Conservation (phyloP, 1,139 yeast genomes). For the Pichia sp. region DNA sequence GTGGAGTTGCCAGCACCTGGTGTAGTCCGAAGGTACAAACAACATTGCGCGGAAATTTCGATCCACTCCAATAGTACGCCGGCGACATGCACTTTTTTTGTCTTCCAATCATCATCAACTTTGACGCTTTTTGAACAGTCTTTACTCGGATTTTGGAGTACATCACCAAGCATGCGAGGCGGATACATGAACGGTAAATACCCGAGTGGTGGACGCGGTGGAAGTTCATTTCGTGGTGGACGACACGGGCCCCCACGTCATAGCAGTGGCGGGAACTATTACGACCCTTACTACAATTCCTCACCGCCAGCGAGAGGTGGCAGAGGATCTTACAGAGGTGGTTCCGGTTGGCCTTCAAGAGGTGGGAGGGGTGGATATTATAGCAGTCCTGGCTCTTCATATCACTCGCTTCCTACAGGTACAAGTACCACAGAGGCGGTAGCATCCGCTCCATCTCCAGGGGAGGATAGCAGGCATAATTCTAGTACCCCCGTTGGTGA, state of each 20-base stretch:
- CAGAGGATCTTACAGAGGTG: slow-evolving; percentile 6
- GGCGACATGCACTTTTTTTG: no score
- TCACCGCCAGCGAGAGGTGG: slow-evolving; percentile 7
- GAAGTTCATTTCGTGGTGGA: slow-evolving; percentile 73
- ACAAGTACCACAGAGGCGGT: neutral
- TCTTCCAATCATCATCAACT: no score
- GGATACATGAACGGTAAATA: slow-evolving; percentile 44
- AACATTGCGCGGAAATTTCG: no score
- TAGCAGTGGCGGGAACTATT: slow-evolving; percentile 6
- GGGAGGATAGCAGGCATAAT: neutral
- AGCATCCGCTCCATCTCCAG: slow-evolving; percentile 1
- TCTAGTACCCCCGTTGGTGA: no score
- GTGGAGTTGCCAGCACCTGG: no score
- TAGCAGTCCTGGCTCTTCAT: slow-evolving; percentile 1
- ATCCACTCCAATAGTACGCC: no score
- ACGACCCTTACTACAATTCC: slow-evolving; percentile 8
- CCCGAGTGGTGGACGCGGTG: slow-evolving; percentile 34
- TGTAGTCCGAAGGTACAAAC: no score
- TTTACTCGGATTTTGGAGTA: no score
- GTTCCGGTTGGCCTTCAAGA: slow-evolving; percentile 1
- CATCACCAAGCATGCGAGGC: slow-evolving; percentile 35
- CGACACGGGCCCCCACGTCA: neutral
- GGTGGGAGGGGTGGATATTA: slow-evolving; percentile 1
- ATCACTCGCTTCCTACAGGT: neutral
- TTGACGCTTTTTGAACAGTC: no score